Evolutionary conservation across 176 grass and related monocot species (phyloP), one percentile per base, ranked within the genome.

Genomic region (Oryza officinalis): DNA sequence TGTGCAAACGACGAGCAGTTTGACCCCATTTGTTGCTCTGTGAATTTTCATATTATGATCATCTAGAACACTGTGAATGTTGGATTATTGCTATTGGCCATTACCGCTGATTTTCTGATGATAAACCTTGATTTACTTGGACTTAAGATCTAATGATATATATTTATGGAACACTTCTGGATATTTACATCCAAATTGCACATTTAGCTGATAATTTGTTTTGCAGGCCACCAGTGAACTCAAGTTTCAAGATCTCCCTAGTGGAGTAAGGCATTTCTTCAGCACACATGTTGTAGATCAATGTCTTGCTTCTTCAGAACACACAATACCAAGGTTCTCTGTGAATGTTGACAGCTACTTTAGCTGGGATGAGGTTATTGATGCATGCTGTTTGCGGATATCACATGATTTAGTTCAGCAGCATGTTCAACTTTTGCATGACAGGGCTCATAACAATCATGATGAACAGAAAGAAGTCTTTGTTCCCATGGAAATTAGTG

Each of bases 201-300:
- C 73, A 74, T 67, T 41, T 79, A 75, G 38, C 76, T 90, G 57
- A 85, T 83, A 81, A 50, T 67, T 84, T 27, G 17, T 81, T 74
- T 78, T 84, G 44, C 83, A 97, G 95, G 87, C 90, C 63, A 95
- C 96, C 30, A 91, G 87, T 90, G 96, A 98, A 85, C 64, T 90
- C 41, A 81, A 91, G 50, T 87, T 87, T 86, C 77, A 92, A 90
- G 91, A 93, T 80, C 92, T 98, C 91, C 96, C 96, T 78, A 44
- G 70, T 52, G 89, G 80, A 93, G 90, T 95, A 78, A 93, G 87
- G 71, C 73, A 76, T 79, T 98, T 98, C 87, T 98, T 98, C 86
- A 88, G 83, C 57, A 80, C 82, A 65, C 66, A 89, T 88, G 84
- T 86, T 60, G 67, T 92, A 72, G 80, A 87, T 89, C 74, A 86